These are phyloP conservation scores for Oryza nivara DNA, from an alignment of 176 grass and related monocot genomes.

Conservation along the genomic window DNA sequence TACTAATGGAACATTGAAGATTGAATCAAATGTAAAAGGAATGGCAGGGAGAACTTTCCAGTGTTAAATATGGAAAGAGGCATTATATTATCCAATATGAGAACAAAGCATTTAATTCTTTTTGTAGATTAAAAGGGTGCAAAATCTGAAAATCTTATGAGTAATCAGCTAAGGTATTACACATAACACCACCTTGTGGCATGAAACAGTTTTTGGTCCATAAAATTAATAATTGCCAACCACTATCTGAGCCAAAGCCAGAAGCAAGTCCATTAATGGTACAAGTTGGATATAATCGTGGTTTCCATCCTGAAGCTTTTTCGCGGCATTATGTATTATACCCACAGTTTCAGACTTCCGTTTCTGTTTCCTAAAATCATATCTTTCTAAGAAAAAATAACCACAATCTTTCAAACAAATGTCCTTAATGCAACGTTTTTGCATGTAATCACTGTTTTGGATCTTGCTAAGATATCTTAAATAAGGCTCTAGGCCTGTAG, in stretches of 20 bases:
- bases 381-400: conserved; percentile 12
- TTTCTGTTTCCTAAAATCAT: not conserved
- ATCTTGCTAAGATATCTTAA: conserved; percentile 17
- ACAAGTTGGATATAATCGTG: not conserved
- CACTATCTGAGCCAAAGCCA: not conserved
- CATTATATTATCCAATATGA: not conserved
- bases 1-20: conserved; percentile 25
- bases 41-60: not conserved
- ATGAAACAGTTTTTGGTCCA: not conserved
- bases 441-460: not conserved
- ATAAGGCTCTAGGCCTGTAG: not conserved
- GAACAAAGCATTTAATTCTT: not conserved
- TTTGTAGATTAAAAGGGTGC: not conserved
- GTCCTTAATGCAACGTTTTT: not conserved
- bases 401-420: conserved; percentile 9
- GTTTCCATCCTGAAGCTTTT: not conserved
- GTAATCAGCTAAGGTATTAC: not conserved
- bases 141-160: not conserved
- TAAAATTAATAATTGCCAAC: not conserved
- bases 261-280: not conserved
- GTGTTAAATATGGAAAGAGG: not conserved
- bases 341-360: not conserved
- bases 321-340: not conserved
- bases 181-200: not conserved
- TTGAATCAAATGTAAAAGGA: not conserved